phyloP scores from a whole-genome alignment of 495 filamentous ascomycete species.

The Talaromyces proteolyticus region DNA sequence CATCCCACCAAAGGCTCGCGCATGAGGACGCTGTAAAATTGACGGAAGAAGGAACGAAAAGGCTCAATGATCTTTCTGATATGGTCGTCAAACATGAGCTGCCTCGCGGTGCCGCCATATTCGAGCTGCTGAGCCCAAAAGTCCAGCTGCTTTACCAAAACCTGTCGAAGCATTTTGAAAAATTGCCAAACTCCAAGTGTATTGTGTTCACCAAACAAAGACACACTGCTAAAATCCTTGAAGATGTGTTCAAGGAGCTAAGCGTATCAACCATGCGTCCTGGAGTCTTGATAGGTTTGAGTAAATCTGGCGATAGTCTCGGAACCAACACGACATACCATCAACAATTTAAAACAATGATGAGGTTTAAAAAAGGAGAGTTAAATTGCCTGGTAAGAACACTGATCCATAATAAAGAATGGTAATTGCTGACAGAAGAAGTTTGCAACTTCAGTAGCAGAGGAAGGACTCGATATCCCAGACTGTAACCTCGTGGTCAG shows the following conservation, averaged over 20 bases:
- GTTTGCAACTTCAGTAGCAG: slow-evolving; percentile 86
- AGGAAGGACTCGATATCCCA: slow-evolving; percentile 94
- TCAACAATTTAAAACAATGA: slow-evolving; percentile 69
- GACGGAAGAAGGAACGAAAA: slow-evolving; percentile 33
- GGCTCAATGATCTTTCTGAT: slow-evolving; percentile 54
- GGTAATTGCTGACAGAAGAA: slow-evolving; percentile 13
- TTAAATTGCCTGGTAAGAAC: slow-evolving; percentile 68
- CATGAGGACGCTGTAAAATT: slow-evolving; percentile 8
- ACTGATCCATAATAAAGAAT: not conserved
- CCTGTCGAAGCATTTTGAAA: slow-evolving; percentile 52
- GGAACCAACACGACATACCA: slow-evolving; percentile 61
- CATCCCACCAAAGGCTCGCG: slow-evolving; percentile 13
- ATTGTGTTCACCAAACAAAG: slow-evolving; percentile 84
- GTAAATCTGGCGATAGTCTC: slow-evolving; percentile 34
- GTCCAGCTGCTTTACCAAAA: slow-evolving; percentile 55
- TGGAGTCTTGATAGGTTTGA: slow-evolving; percentile 66
- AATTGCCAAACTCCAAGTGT: slow-evolving; percentile 57
- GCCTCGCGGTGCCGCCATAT: slow-evolving; percentile 28
- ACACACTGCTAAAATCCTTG: slow-evolving; percentile 69
- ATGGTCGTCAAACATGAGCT: slow-evolving; percentile 45
- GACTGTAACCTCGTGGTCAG: slow-evolving; percentile 88
- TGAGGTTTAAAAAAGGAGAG: slow-evolving; percentile 71
- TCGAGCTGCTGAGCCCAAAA: slow-evolving; percentile 59
- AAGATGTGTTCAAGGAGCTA: slow-evolving; percentile 55
- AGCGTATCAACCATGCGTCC: slow-evolving; percentile 53